Conservation (phyloP, 2,329 filamentous ascomycete species). For the Acephala macrosclerotiorum region DNA sequence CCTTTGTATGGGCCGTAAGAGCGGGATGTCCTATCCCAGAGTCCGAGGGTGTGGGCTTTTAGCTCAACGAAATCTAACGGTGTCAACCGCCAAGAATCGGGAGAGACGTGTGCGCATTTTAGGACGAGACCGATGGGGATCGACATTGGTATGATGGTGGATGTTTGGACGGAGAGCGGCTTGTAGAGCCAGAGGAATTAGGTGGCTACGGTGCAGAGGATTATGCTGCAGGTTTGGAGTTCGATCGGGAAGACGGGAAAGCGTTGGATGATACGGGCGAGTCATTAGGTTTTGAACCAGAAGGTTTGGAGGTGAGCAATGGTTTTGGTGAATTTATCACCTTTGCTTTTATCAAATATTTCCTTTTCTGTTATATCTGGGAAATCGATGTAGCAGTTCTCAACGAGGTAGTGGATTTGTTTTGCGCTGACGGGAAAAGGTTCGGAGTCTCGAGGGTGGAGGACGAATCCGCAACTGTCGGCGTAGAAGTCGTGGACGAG, state of each 20-base stretch:
- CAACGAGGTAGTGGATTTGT: constrained; percentile 6
- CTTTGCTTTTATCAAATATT: constrained; percentile 6
- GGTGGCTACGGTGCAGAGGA: neutral
- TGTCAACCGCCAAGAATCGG: neutral
- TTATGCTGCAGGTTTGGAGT: constrained; percentile 1
- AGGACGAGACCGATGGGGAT: neutral
- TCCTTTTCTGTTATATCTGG: neutral
- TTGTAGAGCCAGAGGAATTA: constrained; percentile 13
- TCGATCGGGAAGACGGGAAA: constrained; percentile 4
- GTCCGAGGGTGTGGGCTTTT: neutral
- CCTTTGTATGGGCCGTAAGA: neutral
- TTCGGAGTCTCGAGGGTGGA: neutral
- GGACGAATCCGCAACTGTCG: constrained; percentile 1
- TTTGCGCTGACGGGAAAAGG: constrained; percentile 2
- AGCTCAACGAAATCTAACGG: constrained; percentile 1
- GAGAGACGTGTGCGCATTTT: neutral
- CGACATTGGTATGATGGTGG: neutral
- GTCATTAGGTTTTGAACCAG: constrained; percentile 1
- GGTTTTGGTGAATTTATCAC: constrained; percentile 1
- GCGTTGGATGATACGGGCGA: neutral
- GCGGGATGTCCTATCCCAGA: neutral
- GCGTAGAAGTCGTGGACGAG: constrained; percentile 13
- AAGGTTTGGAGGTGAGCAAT: constrained; percentile 7
- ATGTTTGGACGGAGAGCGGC: neutral
- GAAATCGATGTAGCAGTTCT: neutral